These are phyloP conservation scores for Ustilago shanxiensis DNA, from an alignment of 1,284 basidiomycete species.

Conservation along the genomic window DNA sequence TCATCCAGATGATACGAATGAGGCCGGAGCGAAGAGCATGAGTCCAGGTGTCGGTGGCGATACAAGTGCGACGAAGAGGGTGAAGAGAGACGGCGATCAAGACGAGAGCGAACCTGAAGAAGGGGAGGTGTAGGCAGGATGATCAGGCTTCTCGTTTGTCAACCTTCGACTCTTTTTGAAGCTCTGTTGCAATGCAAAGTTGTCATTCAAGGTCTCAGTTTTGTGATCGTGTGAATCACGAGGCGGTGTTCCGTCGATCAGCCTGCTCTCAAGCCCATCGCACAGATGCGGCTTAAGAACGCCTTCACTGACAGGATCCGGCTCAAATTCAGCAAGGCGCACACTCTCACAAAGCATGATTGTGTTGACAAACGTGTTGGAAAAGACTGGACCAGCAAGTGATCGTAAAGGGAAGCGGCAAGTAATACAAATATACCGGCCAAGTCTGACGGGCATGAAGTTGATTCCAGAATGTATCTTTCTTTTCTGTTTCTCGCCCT, in stretches of 20 bases:
- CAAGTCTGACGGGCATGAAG: not conserved
- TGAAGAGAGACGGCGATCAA: slow-evolving; percentile 15
- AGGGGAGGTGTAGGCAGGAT: slow-evolving; percentile 45
- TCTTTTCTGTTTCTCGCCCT: not conserved
- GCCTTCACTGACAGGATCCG: not conserved
- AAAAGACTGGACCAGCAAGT: not conserved
- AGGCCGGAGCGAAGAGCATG: not conserved
- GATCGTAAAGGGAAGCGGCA: not conserved
- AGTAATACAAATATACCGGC: slow-evolving; percentile 3
- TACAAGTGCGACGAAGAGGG: slow-evolving; percentile 12
- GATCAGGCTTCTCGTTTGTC: not conserved
- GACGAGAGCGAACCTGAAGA: slow-evolving; percentile 45
- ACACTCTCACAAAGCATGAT: not conserved
- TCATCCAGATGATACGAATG: not conserved
- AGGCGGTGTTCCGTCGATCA: not conserved
- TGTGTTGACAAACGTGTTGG: not conserved
- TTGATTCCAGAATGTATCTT: not conserved
- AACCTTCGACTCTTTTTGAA: not conserved
- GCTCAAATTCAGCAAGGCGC: too few relatives aligned
- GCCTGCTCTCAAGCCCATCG: too few relatives aligned
- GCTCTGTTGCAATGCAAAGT: not conserved
- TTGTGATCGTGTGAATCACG: not conserved
- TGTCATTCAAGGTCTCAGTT: not conserved
- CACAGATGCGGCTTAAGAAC: too few relatives aligned
- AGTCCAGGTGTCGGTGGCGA: not conserved